Conservation (phyloP, 225 moss, liverwort and hornwort species). For the Pleurozium schreberi region DNA sequence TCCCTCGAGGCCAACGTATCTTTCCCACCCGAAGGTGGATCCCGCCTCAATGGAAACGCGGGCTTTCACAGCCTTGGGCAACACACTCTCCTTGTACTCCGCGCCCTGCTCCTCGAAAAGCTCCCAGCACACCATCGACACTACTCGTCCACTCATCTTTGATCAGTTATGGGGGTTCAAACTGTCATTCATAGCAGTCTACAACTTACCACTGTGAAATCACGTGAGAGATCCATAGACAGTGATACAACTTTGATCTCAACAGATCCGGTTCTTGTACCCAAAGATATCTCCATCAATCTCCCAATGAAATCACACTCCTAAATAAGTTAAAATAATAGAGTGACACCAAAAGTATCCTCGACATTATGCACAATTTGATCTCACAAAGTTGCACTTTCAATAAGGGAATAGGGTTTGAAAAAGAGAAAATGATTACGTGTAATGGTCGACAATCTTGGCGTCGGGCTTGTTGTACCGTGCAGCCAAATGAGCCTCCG, state of each 20-base stretch:
- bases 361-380: background rate
- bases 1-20: slow-evolving; percentile 43
- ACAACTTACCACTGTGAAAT: background rate
- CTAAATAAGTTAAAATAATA: too few relatives aligned
- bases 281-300: background rate
- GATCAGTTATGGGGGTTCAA: background rate
- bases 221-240: background rate
- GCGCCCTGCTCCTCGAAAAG: slow-evolving; percentile 78
- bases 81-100: slow-evolving; percentile 72
- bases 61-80: slow-evolving; percentile 72
- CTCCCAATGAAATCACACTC: background rate
- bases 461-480: slow-evolving; percentile 27
- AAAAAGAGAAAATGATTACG: slow-evolving; percentile 4
- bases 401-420: background rate
- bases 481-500: slow-evolving; percentile 23
- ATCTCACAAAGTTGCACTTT: background rate
- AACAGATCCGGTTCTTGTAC: background rate
- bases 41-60: slow-evolving; percentile 82
- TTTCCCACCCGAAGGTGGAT: slow-evolving; percentile 78
- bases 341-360: background rate
- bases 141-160: slow-evolving; percentile 21
- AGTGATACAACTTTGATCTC: background rate
- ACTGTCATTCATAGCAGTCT: background rate
- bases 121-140: slow-evolving; percentile 77
- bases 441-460: slow-evolving; percentile 40